Base-by-base conservation (phyloP, 176 grass and related monocot species). In the Coix lacrymajobi region DNA sequence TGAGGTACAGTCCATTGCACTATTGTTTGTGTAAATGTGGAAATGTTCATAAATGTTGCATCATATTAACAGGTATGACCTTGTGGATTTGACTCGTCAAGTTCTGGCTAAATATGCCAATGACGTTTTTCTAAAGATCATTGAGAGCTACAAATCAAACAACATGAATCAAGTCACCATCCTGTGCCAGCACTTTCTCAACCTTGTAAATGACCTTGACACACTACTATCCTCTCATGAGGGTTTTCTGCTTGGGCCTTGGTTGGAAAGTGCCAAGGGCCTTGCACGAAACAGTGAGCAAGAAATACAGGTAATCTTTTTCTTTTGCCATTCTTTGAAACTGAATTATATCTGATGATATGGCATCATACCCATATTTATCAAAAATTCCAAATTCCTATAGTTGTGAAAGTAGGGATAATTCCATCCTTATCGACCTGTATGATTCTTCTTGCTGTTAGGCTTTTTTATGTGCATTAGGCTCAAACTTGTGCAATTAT, bases 41-140 rank as follows among this genome's bases (percentile, higher is more conserved):
- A 28, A 32, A 56, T 5, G 30, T 54, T 0, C 62, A 77, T 33
- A 65, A 15, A 52, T 65, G 52, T 78, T 63, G 3, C 22, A 29
- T 81, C 19, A 7, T 46, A 58, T 62, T 76, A 81, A 83, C 60
- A 93, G 91, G 48, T 97, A 97, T 61, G 89, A 97, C 75, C 86
- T 97, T 24, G 89, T 97, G 69, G 94, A 97, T 83, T 86, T 97
- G 61, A 93, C 94, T 73, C 87, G 94, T 25, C 94, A 94, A 79
- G 87, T 87, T 86, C 85, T 97, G 40, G 87, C 91, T 51, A 97
- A 97, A 78, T 92, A 94, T 81, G 84, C 89, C 62, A 97, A 97
- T 54, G 20, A 92, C 78, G 67, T 97, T 37, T 94, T 97, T 51
- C 3, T 90, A 15, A 84, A 82, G 80, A 84, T 87, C 26, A 91